Evolutionary conservation across 116 monocot species (phyloP), one percentile per base, ranked within the genome.

Genomic region (Zostera marina): DNA sequence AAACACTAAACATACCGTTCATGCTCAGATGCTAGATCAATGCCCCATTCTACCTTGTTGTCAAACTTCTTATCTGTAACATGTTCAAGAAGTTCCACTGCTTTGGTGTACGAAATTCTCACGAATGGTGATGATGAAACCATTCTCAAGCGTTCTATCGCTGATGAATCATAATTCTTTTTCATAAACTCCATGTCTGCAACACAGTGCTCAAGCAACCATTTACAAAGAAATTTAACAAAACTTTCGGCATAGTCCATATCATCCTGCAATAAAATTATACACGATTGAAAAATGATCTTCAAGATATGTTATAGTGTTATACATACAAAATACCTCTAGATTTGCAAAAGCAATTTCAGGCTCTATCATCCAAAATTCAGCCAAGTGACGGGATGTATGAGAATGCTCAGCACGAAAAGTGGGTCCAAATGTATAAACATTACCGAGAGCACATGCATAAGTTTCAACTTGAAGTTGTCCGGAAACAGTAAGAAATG

Each of bases 301-400:
- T 32, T 32, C 5, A 32, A 32, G 4, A 32, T 32, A n/a, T n/a
- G n/a, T n/a, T n/a, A n/a, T n/a, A n/a, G n/a, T n/a, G n/a, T n/a
- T n/a, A 4, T 6, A 40, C 15, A 15, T 4, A 24, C 23, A n/a
- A 63, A 64, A 19, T 46, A 69, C 93, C 93, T 93, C 74, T 58
- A 88, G 62, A 52, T 83, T 81, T 20, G 93, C 93, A 75, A 94
- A 94, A 19, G 88, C 88, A 53, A 94, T 85, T 71, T 94, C 94
- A 22, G 94, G 94, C 54, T 94, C 94, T 41, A 94, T 75, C 85
- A 94, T 94, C 94, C 94, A 94, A 70, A 94, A 94, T 67, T 94
- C 94, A 22, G 89, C 89, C 61, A 94, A 70, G 74, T 94, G 94
- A 2, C 94, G 65, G 42, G 89, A 85, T 23, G 88, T 94, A 70